Evolutionary conservation across 1,284 basidiomycete genomes (phyloP).

Genomic region (Melampsora abietis-canadensis): DNA sequence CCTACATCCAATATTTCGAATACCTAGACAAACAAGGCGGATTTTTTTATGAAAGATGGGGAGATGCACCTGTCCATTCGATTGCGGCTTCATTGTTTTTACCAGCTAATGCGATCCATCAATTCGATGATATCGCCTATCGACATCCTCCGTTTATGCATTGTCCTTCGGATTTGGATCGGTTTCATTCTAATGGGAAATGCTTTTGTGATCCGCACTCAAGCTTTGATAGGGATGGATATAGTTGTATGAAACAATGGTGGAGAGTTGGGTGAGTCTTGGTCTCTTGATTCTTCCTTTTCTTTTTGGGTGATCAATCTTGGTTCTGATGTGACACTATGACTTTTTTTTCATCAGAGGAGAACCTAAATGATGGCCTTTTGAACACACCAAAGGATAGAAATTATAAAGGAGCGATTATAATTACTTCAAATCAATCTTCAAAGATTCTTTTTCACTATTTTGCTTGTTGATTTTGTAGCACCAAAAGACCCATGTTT

Average conservation of each 20-base stretch:
- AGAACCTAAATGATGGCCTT: no score
- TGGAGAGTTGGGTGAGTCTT: constrained; percentile 9
- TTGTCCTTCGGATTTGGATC: constrained; percentile 57
- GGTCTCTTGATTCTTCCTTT: neutral
- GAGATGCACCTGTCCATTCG: constrained; percentile 18
- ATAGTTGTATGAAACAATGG: constrained; percentile 20
- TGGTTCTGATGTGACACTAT: no score
- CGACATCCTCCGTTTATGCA: constrained; percentile 65
- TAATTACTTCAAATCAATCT: no score
- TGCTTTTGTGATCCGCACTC: constrained; percentile 50
- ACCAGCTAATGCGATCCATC: neutral
- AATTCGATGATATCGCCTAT: constrained; percentile 57
- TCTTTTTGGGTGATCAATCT: no score
- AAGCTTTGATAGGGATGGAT: constrained; percentile 11
- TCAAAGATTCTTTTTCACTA: no score
- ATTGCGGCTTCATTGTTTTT: constrained; percentile 10
- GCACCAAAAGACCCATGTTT: no score
- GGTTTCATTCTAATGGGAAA: constrained; percentile 59
- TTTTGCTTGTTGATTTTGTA: no score
- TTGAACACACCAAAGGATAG: no score
- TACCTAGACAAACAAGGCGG: constrained; percentile 7
- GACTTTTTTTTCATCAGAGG: no score
- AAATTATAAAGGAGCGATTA: no score
- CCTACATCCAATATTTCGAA: neutral
- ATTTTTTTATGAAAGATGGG: constrained; percentile 21